Evolutionary conservation across 257 asterid genomes (phyloP).

Genomic region (Przewalskia tangutica): DNA sequence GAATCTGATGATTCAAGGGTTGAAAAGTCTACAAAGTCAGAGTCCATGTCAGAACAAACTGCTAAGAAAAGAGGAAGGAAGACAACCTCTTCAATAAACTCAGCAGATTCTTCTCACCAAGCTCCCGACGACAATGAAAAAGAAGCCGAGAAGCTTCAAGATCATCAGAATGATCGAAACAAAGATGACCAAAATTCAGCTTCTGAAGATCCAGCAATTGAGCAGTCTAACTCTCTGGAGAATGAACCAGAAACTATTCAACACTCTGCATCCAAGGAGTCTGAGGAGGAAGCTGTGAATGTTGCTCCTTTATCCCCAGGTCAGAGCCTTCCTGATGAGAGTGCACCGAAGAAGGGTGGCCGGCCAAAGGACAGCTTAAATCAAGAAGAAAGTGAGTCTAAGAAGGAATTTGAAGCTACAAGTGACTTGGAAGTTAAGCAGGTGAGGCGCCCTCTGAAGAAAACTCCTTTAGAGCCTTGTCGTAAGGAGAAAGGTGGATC

Average conservation of each 20-base stretch:
- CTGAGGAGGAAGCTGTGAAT: constrained; percentile 37
- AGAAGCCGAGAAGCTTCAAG: constrained; percentile 35
- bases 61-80: constrained; percentile 17
- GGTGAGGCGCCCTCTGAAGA: constrained; percentile 16
- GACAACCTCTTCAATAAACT: constrained; percentile 18
- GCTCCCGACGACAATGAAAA: constrained; percentile 22
- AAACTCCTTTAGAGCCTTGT: constrained; percentile 18
- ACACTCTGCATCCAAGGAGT: constrained; percentile 31
- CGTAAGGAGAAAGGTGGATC: constrained; percentile 32
- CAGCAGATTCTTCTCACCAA: constrained; percentile 31
- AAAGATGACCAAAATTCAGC: constrained; percentile 30
- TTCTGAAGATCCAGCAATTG: constrained; percentile 25
- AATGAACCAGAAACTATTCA: constrained; percentile 30
- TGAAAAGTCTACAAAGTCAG: constrained; percentile 23
- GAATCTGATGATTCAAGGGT: constrained; percentile 36
- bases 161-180: constrained; percentile 18
- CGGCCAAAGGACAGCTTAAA: constrained; percentile 21
- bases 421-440: constrained; percentile 26
- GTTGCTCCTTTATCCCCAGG: constrained; percentile 41
- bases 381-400: constrained; percentile 31
- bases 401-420: constrained; percentile 42
- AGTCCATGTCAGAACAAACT: constrained; percentile 25
- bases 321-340: constrained; percentile 39
- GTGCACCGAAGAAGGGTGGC: constrained; percentile 20
- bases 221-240: constrained; percentile 26